A percentile compares a stretch with the other conserved stretches of the same genome.
Evolutionary conservation across 2,329 filamentous ascomycete genomes (phyloP).

Genomic region (Paradendryphiella salina): DNA sequence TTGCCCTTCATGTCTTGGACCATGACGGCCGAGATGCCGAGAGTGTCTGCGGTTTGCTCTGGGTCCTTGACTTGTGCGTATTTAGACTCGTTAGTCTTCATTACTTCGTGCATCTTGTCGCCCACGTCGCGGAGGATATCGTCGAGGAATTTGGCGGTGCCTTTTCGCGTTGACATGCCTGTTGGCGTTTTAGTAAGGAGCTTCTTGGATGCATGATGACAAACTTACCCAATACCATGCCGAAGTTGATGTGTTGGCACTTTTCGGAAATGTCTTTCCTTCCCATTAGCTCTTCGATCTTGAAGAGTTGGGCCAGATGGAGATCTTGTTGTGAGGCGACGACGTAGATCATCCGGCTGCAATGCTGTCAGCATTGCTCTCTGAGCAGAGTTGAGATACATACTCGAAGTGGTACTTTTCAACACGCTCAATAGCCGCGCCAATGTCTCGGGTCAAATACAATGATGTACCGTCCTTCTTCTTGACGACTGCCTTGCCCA

Average conservation of each 20-base stretch:
- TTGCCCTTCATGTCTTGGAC: slow-evolving; percentile 98
- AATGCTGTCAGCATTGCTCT: not conserved
- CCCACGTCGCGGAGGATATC: slow-evolving; percentile 64
- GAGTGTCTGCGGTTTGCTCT: slow-evolving; percentile 76
- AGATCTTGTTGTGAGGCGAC: slow-evolving; percentile 67
- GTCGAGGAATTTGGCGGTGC: slow-evolving; percentile 58
- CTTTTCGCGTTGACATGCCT: slow-evolving; percentile 64
- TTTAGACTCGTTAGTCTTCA: slow-evolving; percentile 87
- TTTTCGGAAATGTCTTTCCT: slow-evolving; percentile 61
- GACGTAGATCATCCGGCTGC: slow-evolving; percentile 66
- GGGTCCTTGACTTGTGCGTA: slow-evolving; percentile 89
- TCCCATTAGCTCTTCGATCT: slow-evolving; percentile 65
- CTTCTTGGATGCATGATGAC: not conserved
- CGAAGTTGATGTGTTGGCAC: slow-evolving; percentile 68
- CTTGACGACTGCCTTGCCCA: slow-evolving; percentile 68
- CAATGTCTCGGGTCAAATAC: slow-evolving; percentile 72
- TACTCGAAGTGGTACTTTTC: slow-evolving; percentile 64
- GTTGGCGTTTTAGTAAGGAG: not conserved
- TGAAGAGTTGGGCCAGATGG: slow-evolving; percentile 67
- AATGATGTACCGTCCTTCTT: slow-evolving; percentile 69
- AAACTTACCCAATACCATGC: slow-evolving; percentile 61
- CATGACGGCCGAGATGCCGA: slow-evolving; percentile 95
- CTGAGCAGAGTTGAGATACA: not conserved
- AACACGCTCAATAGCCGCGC: slow-evolving; percentile 65
- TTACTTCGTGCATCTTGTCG: slow-evolving; percentile 97